Base-by-base conservation (phyloP, 2,329 filamentous ascomycete species). In the Diaporthe citrichinensis region DNA sequence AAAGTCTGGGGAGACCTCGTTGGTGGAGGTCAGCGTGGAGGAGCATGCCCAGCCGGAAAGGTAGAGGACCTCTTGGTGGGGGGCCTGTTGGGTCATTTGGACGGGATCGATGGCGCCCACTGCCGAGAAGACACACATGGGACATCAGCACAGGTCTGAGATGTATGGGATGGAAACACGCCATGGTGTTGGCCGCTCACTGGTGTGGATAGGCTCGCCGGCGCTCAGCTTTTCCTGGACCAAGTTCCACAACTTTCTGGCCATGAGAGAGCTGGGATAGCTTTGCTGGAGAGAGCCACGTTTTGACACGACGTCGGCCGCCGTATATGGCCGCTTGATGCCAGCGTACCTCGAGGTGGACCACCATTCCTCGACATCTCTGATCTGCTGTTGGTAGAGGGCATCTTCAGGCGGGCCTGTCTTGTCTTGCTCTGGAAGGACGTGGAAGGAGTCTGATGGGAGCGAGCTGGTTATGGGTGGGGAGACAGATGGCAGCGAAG, bases 51-150 rank as follows among this genome's bases (percentile, higher is more conserved):
- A 99, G 77, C 97, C 97, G 0, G 96, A 98, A 78, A 99, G 89
- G 85, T 99, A 99, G 61, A 99, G 90, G 25, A 98, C 94, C 84
- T 99, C 96, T 83, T 98, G 97, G 86, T 98, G 94, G 8, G 94
- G 91, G 23, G 97, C 97, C 87, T 98, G 97, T 84, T 99, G 97
- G 67, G 97, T 98, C 97, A 99, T 98, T 86, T 99, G 97, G 15
- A 98, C 92, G n/a, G 97, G 97, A 82, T 99, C 97, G 85, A 99
- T 97, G 76, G 96, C 97, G 80, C 97, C 97, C 94, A 99, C 94
- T 96, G 77, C 41, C 74, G 0, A 72, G 8, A 5, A 73, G 8
- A 8, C 25, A 14, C 31, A 51, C 41, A 62, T 20, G 25, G n/a
- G 2, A 51, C 20, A 58, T 71, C 46, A 61, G 65, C 41, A 74